A percentile compares a stretch with the other conserved stretches of the same genome.
phyloP scores from a whole-genome alignment of 2,329 filamentous ascomycete genomes.

The Diaporthe helianthi region DNA sequence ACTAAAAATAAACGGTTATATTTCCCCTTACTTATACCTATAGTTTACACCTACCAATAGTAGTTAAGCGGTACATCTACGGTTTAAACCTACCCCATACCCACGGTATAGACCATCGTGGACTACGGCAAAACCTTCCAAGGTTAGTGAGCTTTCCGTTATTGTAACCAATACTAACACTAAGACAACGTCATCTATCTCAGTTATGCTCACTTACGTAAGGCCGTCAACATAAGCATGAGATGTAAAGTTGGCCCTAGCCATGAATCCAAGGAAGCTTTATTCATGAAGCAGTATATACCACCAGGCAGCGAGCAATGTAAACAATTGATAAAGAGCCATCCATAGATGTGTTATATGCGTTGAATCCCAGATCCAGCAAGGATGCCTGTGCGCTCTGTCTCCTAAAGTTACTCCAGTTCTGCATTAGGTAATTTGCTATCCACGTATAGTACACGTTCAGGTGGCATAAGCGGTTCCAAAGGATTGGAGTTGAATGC shows the following conservation, averaged over 20 bases:
- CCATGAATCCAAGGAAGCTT: background rate
- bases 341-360: background rate
- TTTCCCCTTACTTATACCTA: no score
- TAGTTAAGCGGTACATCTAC: no score
- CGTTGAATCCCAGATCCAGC: background rate
- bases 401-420: background rate
- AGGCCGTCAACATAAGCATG: background rate
- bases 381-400: background rate
- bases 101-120: no score
- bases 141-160: constrained; percentile 15
- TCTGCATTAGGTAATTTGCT: background rate
- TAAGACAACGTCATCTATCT: background rate
- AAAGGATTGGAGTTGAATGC: constrained; percentile 43
- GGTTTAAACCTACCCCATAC: no score
- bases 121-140: constrained; percentile 3
- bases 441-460: background rate
- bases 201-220: background rate
- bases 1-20: no score
- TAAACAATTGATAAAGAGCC: no score
- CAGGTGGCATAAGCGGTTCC: constrained; percentile 40
- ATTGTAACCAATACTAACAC: background rate
- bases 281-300: no score
- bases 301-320: background rate
- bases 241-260: no score
- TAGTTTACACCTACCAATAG: no score